Conservation (phyloP, 768 basidiomycete genomes). For the Dioszegia crocea region DNA sequence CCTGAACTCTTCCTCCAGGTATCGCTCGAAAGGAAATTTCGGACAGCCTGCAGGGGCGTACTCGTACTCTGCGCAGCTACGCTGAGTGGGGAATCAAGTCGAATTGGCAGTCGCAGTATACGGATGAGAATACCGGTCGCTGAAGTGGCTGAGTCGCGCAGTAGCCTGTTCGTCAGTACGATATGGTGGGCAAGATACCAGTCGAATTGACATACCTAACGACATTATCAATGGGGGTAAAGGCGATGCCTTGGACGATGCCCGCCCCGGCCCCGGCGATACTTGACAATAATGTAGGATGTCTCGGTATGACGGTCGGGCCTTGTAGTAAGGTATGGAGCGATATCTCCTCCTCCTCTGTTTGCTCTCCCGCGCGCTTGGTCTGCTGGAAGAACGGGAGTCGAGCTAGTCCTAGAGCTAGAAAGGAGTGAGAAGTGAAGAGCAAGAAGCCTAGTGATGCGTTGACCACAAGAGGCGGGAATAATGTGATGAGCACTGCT, state of each 20-base stretch:
- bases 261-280: slow-evolving; percentile 45
- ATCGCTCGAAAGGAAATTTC: slow-evolving; percentile 30
- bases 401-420: slow-evolving; percentile 30
- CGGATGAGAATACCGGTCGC: slow-evolving; percentile 21
- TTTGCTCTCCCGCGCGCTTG: slow-evolving; percentile 52
- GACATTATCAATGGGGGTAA: slow-evolving; percentile 47
- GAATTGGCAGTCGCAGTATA: slow-evolving; percentile 20
- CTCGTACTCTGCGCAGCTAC: slow-evolving; percentile 10
- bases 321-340: slow-evolving; percentile 30
- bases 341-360: slow-evolving; percentile 23
- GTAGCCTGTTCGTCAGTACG: slow-evolving; percentile 15
- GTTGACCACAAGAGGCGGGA: slow-evolving; percentile 46
- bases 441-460: slow-evolving; percentile 44
- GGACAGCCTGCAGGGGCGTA: slow-evolving; percentile 29
- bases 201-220: slow-evolving; percentile 37
- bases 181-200: background rate
- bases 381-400: slow-evolving; percentile 42
- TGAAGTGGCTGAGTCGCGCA: slow-evolving; percentile 30
- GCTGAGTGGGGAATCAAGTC: slow-evolving; percentile 1
- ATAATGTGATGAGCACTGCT: slow-evolving; percentile 33
- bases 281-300: slow-evolving; percentile 45
- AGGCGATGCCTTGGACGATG: slow-evolving; percentile 39
- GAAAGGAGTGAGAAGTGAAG: slow-evolving; percentile 46
- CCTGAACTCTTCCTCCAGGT: slow-evolving; percentile 31
- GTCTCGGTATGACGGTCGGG: slow-evolving; percentile 33